Evolutionary conservation across 192 early-diverging fungal species (phyloP), one percentile per base, ranked within the genome.

Genomic region (Linnemannia hyalina): DNA sequence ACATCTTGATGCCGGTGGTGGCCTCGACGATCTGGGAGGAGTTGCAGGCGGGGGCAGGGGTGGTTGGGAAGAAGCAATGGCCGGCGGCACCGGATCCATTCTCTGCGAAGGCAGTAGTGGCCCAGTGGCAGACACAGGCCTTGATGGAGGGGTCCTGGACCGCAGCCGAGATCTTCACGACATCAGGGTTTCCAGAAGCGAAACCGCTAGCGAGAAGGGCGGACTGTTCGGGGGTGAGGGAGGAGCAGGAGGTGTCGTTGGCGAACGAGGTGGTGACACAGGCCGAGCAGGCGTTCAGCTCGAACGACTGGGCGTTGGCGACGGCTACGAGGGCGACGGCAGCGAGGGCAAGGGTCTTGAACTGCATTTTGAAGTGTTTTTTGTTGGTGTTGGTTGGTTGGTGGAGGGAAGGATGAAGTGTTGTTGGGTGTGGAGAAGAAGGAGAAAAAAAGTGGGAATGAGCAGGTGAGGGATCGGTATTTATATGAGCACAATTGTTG

Each of bases 281-380:
- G 49, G 44, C 16, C 26, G 75, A 75, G 84, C 84, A 86, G 35
- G 57, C 15, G 75, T 86, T 81, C 72, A 71, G 57, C 11, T 72
- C 84, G 70, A 77, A 78, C 3, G 32, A 1, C 76, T 75, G 76
- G 74, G 75, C 84, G 71, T 40, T 81, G 71, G 75, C 78, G 75
- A 71, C 77, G 78, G 78, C 76, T 70, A 38, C 79, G 69, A 74
- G 26, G 65, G 84, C 84, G 72, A 81, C 68, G 84, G 84, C 72
- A 49, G 80, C 84, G 41, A 86, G 42, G 76, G 79, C 75, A 70
- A 86, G 84, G 23, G 79, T 81, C 84, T 86, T 86, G 84, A 86
- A 74, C 80, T 86, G 84, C 84, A 86, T 86, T 44, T 49, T 86
- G 41, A 26, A 42, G 35, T 32, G 55, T 52, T 42, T n/a, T 26